Percentiles rank a stretch among this genome's conserved stretches.
Evolutionary conservation across 768 basidiomycete genomes (phyloP).

Genomic region (Kwoniella botswanensis): DNA sequence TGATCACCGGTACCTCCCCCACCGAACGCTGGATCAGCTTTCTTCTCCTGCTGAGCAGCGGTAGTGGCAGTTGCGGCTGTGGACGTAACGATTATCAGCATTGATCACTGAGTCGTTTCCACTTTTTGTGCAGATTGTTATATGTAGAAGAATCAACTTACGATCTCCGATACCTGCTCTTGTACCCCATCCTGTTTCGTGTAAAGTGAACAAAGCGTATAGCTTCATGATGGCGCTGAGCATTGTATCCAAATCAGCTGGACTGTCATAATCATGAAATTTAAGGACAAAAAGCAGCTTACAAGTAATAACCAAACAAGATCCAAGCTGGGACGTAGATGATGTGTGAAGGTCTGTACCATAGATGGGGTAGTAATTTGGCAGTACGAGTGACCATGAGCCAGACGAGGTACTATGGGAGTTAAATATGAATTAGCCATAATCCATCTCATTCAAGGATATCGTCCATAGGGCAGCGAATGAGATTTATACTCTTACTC

Average conservation of each 20-base stretch:
- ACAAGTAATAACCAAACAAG: constrained; percentile 88
- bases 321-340: constrained; percentile 86
- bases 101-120: constrained; percentile 5
- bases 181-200: constrained; percentile 97
- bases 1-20: constrained; percentile 10
- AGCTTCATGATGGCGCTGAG: constrained; percentile 81
- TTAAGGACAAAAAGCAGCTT: constrained; percentile 28
- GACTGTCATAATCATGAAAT: too few species aligned
- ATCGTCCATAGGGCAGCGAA: too few species aligned
- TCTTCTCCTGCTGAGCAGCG: constrained; percentile 49
- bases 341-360: constrained; percentile 74
- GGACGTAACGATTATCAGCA: neutral
- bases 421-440: too few species aligned
- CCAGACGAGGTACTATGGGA: constrained; percentile 59
- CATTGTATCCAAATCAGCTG: constrained; percentile 13
- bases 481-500: constrained; percentile 4
- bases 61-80: constrained; percentile 41
- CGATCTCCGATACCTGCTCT: constrained; percentile 87
- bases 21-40: constrained; percentile 19
- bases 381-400: constrained; percentile 60
- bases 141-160: constrained; percentile 31
- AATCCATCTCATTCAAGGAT: neutral
- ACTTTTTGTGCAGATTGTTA: neutral
- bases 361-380: constrained; percentile 81
- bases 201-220: constrained; percentile 85